A percentile compares a stretch with the other conserved stretches of the same genome.
These are phyloP conservation scores for Alternaria burnsii DNA, from an alignment of 2,329 filamentous ascomycete genomes.

Conservation along the genomic window DNA sequence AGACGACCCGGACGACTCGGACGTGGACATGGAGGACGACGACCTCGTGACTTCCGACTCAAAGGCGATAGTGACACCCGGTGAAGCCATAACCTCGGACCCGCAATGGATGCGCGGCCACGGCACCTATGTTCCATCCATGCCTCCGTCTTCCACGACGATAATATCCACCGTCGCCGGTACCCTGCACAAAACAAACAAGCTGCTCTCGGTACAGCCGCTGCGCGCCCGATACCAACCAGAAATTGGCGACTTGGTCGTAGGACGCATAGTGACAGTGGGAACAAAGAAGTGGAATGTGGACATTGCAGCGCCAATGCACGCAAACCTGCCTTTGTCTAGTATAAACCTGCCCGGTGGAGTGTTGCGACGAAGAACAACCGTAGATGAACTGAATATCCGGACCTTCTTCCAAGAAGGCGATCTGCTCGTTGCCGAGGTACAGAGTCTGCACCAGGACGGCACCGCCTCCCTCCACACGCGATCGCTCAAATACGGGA, in stretches of 20 bases:
- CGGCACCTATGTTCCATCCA: slow-evolving; percentile 79
- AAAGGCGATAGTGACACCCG: slow-evolving; percentile 79
- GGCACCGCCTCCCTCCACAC: slow-evolving; percentile 90
- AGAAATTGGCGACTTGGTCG: slow-evolving; percentile 94
- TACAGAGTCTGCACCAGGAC: slow-evolving; percentile 87
- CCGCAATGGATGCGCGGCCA: slow-evolving; percentile 99
- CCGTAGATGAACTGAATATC: slow-evolving; percentile 97
- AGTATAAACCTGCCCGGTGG: slow-evolving; percentile 96
- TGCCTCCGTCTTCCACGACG: slow-evolving; percentile 58
- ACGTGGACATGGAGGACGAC: slow-evolving; percentile 60
- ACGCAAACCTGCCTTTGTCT: slow-evolving; percentile 83
- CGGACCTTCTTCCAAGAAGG: slow-evolving; percentile 96
- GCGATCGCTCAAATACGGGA: slow-evolving; percentile 89
- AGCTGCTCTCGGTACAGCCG: slow-evolving; percentile 89
- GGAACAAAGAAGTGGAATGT: slow-evolving; percentile 93
- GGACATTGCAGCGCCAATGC: slow-evolving; percentile 86
- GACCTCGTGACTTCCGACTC: slow-evolving; percentile 34
- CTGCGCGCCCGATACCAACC: slow-evolving; percentile 92
- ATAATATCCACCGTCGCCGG: slow-evolving; percentile 93
- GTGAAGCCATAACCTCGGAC: slow-evolving; percentile 86
- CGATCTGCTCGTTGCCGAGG: slow-evolving; percentile 91
- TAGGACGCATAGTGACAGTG: slow-evolving; percentile 94
- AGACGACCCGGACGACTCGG: slow-evolving; percentile 58
- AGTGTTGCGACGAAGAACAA: slow-evolving; percentile 87
- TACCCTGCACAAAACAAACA: slow-evolving; percentile 92